Percentiles rank a stretch among this genome's conserved stretches.
Evolutionary conservation across 495 filamentous ascomycete species (phyloP).

Genomic region (Hypoxylon subgilvum): DNA sequence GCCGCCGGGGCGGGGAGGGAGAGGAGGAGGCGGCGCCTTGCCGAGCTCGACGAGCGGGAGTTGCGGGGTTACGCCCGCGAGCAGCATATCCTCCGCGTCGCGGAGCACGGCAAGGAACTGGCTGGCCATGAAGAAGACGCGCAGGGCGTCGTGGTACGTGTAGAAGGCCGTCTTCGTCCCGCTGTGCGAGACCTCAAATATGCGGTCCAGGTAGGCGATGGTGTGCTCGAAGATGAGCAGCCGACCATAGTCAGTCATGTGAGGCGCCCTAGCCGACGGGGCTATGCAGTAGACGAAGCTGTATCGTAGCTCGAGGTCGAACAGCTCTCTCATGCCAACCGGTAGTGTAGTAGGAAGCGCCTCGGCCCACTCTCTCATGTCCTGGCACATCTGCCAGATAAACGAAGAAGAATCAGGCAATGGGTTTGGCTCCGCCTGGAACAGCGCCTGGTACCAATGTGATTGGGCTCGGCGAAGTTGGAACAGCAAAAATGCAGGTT

Average conservation of each 20-base stretch:
- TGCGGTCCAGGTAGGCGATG: slow-evolving; percentile 70
- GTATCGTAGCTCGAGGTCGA: slow-evolving; percentile 83
- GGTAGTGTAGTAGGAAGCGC: slow-evolving; percentile 64
- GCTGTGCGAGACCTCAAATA: slow-evolving; percentile 60
- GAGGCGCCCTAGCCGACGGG: slow-evolving; percentile 69
- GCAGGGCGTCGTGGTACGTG: slow-evolving; percentile 74
- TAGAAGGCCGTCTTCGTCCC: slow-evolving; percentile 62
- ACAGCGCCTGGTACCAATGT: slow-evolving; percentile 79
- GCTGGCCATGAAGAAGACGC: slow-evolving; percentile 72
- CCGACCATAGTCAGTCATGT: slow-evolving; percentile 69
- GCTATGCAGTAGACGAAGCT: slow-evolving; percentile 83
- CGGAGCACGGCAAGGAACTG: slow-evolving; percentile 71
- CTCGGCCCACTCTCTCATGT: slow-evolving; percentile 71
- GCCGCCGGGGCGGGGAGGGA: slow-evolving; percentile 37
- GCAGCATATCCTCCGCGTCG: slow-evolving; percentile 58
- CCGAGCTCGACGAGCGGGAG: slow-evolving; percentile 43
- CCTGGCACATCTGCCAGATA: slow-evolving; percentile 67
- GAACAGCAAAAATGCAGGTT: slow-evolving; percentile 68
- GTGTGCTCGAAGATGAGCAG: slow-evolving; percentile 81
- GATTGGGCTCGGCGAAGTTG: slow-evolving; percentile 80
- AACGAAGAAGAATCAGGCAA: slow-evolving; percentile 64
- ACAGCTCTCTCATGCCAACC: slow-evolving; percentile 66
- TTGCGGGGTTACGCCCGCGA: slow-evolving; percentile 43
- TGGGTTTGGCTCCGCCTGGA: slow-evolving; percentile 67
- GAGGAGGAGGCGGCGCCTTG: slow-evolving; percentile 45